A percentile compares a stretch with the other conserved stretches of the same genome.
phyloP scores from a whole-genome alignment of 2,329 filamentous ascomycete genomes.

The Fonsecaea nubica region DNA sequence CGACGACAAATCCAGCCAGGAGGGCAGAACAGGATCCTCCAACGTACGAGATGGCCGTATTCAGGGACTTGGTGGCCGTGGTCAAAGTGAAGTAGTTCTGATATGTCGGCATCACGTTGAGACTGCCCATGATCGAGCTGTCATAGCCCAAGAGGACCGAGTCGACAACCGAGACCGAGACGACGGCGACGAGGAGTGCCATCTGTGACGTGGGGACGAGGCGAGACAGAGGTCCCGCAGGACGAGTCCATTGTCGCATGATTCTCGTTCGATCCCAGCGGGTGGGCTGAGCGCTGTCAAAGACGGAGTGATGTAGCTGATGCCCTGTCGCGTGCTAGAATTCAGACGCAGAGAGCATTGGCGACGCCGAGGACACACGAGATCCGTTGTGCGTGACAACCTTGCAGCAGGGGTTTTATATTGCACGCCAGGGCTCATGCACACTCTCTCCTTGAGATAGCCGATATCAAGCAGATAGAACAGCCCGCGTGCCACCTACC shows the following conservation, averaged over 20 bases:
- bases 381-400: not conserved
- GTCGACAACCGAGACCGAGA: slow-evolving; percentile 42
- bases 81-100: slow-evolving; percentile 45
- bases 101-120: slow-evolving; percentile 48
- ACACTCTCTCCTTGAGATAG: not conserved
- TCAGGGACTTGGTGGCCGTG: slow-evolving; percentile 45
- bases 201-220: slow-evolving; percentile 16
- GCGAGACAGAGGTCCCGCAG: slow-evolving; percentile 21
- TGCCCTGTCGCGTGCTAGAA: not conserved
- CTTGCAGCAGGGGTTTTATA: not conserved
- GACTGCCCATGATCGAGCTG: slow-evolving; percentile 45
- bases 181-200: slow-evolving; percentile 28
- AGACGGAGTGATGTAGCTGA: not conserved
- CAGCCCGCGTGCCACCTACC: slow-evolving; percentile 1
- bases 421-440: not conserved
- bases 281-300: not conserved
- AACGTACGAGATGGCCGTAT: slow-evolving; percentile 42
- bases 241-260: slow-evolving; percentile 15
- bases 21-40: slow-evolving; percentile 39
- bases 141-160: slow-evolving; percentile 44
- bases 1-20: slow-evolving; percentile 38
- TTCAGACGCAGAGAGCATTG: not conserved
- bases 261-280: not conserved
- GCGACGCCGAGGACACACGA: not conserved
- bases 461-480: slow-evolving; percentile 4